Conservation (phyloP, 805 yeast genomes). For the Metschnikowia noctiluminum region DNA sequence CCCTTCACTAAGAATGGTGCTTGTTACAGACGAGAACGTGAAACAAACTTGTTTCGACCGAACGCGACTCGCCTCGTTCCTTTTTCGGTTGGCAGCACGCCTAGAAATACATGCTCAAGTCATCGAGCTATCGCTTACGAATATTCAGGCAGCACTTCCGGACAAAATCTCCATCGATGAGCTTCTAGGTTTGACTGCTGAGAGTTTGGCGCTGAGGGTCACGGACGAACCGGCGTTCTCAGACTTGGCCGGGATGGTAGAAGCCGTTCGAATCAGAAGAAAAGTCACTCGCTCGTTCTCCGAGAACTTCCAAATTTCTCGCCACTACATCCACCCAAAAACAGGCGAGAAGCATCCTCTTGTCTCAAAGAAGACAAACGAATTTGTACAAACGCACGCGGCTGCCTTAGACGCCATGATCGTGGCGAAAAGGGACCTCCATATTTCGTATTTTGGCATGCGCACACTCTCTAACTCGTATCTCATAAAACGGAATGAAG, state of each 20-base stretch:
- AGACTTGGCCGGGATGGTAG: slow-evolving; percentile 36
- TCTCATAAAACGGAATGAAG: slow-evolving; percentile 49
- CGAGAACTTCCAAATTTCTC: slow-evolving; percentile 21
- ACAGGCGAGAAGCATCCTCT: slow-evolving; percentile 42
- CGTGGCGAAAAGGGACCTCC: slow-evolving; percentile 72
- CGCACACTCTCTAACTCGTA: slow-evolving; percentile 90
- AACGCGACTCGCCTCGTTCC: slow-evolving; percentile 1
- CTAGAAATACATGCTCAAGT: not conserved
- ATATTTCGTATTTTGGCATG: slow-evolving; percentile 81
- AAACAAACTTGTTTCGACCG: too few species aligned
- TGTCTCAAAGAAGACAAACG: slow-evolving; percentile 64
- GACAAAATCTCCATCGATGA: slow-evolving; percentile 16
- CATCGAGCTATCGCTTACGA: not conserved
- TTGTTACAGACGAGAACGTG: too few species aligned
- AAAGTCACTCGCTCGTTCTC: slow-evolving; percentile 22
- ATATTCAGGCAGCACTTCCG: slow-evolving; percentile 8
- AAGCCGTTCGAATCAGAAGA: slow-evolving; percentile 27
- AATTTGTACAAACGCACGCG: slow-evolving; percentile 59
- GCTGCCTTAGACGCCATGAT: slow-evolving; percentile 71
- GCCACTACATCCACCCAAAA: slow-evolving; percentile 11
- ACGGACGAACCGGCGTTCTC: slow-evolving; percentile 36
- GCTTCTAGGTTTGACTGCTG: slow-evolving; percentile 30
- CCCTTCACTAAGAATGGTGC: too few species aligned
- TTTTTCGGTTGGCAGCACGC: not conserved
- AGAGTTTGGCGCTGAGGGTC: slow-evolving; percentile 32